Conservation (phyloP, 73 alveolate genomes). For the Durusdinium trenchii region DNA sequence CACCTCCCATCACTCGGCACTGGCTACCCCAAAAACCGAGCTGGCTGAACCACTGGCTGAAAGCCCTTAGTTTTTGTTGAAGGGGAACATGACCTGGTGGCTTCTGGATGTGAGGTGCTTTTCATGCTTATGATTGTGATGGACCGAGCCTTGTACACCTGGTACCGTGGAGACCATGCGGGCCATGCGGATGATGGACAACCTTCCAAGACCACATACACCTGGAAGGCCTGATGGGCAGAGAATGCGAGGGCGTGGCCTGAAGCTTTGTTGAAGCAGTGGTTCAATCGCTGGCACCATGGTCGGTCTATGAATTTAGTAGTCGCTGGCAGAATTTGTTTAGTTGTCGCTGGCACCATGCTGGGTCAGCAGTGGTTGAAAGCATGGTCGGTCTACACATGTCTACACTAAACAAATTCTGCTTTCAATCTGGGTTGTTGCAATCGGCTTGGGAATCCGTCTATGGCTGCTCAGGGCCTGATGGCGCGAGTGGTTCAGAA, state of each 20-base stretch:
- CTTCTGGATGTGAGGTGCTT: slow-evolving; percentile 9
- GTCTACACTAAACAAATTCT: too few species aligned
- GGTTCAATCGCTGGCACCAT: not conserved
- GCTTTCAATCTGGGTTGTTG: too few species aligned
- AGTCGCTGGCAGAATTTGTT: not conserved
- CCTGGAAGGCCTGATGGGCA: slow-evolving; percentile 32
- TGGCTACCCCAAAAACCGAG: too few species aligned
- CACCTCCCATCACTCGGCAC: too few species aligned
- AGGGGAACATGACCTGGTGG: not conserved
- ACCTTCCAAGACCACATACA: not conserved
- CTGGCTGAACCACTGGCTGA: too few species aligned
- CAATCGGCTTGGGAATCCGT: too few species aligned
- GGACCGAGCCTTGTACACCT: slow-evolving; percentile 87
- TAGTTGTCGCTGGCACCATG: not conserved
- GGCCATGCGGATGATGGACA: slow-evolving; percentile 5
- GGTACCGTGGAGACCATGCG: slow-evolving; percentile 71
- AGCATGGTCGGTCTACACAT: too few species aligned
- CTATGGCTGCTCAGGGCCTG: slow-evolving; percentile 35
- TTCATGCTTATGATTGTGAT: slow-evolving; percentile 81
- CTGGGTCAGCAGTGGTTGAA: too few species aligned
- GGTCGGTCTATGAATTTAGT: not conserved
- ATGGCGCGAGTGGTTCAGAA: slow-evolving; percentile 56
- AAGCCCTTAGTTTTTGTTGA: not conserved
- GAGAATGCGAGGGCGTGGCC: too few species aligned
- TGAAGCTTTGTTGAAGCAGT: not conserved